Evolutionary conservation across 1,284 basidiomycete genomes (phyloP), one percentile per base, ranked within the genome.

Genomic region (Ceratobasidium theobromae): DNA sequence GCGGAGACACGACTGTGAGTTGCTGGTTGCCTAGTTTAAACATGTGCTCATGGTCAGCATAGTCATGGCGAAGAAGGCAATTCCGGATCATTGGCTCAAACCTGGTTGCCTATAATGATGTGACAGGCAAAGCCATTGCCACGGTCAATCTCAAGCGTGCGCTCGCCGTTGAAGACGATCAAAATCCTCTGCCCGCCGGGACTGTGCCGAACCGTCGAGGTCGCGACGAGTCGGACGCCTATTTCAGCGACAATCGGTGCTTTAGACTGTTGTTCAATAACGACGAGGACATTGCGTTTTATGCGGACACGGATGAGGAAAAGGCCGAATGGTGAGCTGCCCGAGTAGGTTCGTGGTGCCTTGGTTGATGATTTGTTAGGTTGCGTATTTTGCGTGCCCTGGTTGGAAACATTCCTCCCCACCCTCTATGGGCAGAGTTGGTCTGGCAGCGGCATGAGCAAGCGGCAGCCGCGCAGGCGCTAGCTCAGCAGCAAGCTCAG

Each of bases 131-230:
- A 72, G 87, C 92, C 0, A 95, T 88, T 0, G 86, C 92, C 21
- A 93, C 89, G 32, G 97, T 98, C 70, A 93, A 97, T 75, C 80
- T 99, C 18, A 88, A 89, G 75, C 90, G 93, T 75, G 93, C 92
- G 4, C 79, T 86, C 4, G 78, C 81, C 0, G 82, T 98, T 2
- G 85, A 90, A 69, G 93, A 97, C 73, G 84, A 90, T 54, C 84
- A 87, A 71, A 83, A 85, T 67, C 76, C 79, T 32, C 70, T 53
- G 58, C 43, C 48, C 40, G 33, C 48, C 11, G 45, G 45, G 32
- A 27, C 64, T n/a, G 55, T 41, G 65, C 23, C 68, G 62, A 70
- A 66, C 67, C 72, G 68, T 78, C 75, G 51, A 78, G 76, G 32
- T 71, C 76, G 76, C 67, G 84, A 86, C 69, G 86, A 89, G 67